phyloP scores from a whole-genome alignment of 106 monocot genomes.

The Narthecium ossifragum region DNA sequence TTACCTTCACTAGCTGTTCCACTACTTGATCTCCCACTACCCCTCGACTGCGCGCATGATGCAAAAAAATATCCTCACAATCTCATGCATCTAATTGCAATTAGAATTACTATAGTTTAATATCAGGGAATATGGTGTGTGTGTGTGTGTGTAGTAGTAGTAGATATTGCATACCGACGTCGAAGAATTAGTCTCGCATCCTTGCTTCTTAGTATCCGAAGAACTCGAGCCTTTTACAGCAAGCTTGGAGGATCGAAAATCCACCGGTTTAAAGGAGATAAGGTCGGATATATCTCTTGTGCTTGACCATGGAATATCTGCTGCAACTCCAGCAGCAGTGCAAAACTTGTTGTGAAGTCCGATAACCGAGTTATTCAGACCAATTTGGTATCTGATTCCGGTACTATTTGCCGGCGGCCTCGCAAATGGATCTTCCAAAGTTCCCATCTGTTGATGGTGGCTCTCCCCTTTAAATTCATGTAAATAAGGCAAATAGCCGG shows the following conservation, averaged over 20 bases:
- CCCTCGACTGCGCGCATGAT: constrained; percentile 20
- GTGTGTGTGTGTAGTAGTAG: neutral
- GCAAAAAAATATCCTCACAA: neutral
- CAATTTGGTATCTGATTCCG: constrained; percentile 9
- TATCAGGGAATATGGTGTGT: neutral
- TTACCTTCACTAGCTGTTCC: constrained; percentile 36
- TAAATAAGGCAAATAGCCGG: neutral
- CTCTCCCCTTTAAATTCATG: constrained; percentile 14
- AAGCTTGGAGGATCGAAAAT: constrained; percentile 21
- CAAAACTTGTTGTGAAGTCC: constrained; percentile 16
- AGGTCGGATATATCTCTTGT: constrained; percentile 39
- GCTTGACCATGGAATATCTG: constrained; percentile 32
- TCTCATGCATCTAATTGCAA: neutral
- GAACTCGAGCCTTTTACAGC: constrained; percentile 11
- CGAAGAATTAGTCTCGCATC: constrained; percentile 14
- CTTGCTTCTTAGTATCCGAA: constrained; percentile 23
- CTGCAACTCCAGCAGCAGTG: constrained; percentile 5
- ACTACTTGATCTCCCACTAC: constrained; percentile 19
- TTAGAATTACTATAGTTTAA: neutral
- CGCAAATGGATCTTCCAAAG: constrained; percentile 16
- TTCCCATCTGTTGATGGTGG: constrained; percentile 23
- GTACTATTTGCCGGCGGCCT: neutral
- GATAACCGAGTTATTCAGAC: constrained; percentile 10
- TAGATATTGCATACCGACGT: constrained; percentile 1
- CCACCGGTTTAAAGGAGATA: constrained; percentile 25